A percentile compares a stretch with the other conserved stretches of the same genome.
Evolutionary conservation across 1,284 basidiomycete species (phyloP).

Genomic region (Cutaneotrichosporon dermatis): DNA sequence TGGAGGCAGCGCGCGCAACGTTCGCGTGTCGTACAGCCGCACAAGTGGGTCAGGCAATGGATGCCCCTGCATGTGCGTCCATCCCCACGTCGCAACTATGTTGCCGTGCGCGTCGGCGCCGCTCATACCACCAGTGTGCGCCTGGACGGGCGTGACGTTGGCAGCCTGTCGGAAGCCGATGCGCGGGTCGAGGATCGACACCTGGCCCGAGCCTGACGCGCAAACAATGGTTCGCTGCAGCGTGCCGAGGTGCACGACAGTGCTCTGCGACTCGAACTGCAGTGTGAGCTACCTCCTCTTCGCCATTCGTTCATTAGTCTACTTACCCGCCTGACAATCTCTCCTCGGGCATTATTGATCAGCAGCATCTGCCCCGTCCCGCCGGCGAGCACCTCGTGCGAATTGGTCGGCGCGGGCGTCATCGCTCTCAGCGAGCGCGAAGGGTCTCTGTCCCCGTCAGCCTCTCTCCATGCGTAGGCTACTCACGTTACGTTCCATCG

Average conservation of each 20-base stretch:
- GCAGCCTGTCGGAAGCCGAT: constrained; percentile 52
- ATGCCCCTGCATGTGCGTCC: constrained; percentile 80
- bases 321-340: constrained; percentile 58
- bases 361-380: constrained; percentile 59
- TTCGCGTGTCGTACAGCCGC: constrained; percentile 86
- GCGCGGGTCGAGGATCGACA: constrained; percentile 80
- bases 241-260: constrained; percentile 43
- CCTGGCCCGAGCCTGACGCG: constrained; percentile 74
- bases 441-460: constrained; percentile 31
- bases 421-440: constrained; percentile 44
- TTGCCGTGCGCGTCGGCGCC: constrained; percentile 75
- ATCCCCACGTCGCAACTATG: constrained; percentile 77
- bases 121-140: constrained; percentile 75
- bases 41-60: constrained; percentile 88
- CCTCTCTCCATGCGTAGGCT: background rate
- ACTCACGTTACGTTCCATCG: constrained; percentile 47
- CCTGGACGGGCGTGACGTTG: constrained; percentile 59
- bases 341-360: constrained; percentile 70
- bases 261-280: constrained; percentile 36
- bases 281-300: background rate
- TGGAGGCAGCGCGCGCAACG: constrained; percentile 67
- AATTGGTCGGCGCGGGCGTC: constrained; percentile 49
- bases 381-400: constrained; percentile 60
- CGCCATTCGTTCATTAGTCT: too few relatives aligned
- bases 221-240: constrained; percentile 56